Percentiles rank a stretch among this genome's conserved stretches.
Evolutionary conservation across 371 early-diverging fungal genomes (phyloP).

Genomic region (Lichtheimia ramosa): DNA sequence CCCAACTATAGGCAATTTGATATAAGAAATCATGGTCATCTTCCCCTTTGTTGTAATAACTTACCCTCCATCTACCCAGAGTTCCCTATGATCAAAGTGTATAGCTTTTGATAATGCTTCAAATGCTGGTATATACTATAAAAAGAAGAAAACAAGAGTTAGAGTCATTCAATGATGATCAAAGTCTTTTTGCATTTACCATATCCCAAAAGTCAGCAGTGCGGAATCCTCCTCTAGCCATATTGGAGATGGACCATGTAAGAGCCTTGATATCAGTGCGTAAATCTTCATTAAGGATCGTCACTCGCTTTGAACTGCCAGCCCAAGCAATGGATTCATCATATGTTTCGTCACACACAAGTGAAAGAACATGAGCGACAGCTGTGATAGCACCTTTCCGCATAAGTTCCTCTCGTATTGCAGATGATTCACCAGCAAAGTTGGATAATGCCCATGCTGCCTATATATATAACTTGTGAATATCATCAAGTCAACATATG

Average conservation of each 20-base stretch:
- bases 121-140: constrained; percentile 55
- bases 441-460: constrained; percentile 54
- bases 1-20: constrained; percentile 40
- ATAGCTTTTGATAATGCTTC: constrained; percentile 44
- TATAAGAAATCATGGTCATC: too few relatives aligned
- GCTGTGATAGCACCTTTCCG: constrained; percentile 16
- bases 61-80: constrained; percentile 56
- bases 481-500: too few relatives aligned
- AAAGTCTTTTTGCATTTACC: constrained; percentile 16
- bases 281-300: constrained; percentile 21
- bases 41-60: neutral
- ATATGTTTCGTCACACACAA: constrained; percentile 1
- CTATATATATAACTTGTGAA: constrained; percentile 1
- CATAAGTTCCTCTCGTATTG: constrained; percentile 36
- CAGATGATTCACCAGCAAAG: constrained; percentile 44
- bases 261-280: constrained; percentile 36
- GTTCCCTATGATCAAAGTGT: constrained; percentile 47
- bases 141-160: neutral
- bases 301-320: neutral
- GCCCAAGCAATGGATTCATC: neutral
- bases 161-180: neutral
- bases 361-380: constrained; percentile 8
- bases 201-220: constrained; percentile 33
- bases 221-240: constrained; percentile 47
- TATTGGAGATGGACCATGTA: constrained; percentile 46